Percentiles rank a stretch among this genome's conserved stretches.
Conservation (phyloP, 768 basidiomycete genomes). For the Clavulina sp. region DNA sequence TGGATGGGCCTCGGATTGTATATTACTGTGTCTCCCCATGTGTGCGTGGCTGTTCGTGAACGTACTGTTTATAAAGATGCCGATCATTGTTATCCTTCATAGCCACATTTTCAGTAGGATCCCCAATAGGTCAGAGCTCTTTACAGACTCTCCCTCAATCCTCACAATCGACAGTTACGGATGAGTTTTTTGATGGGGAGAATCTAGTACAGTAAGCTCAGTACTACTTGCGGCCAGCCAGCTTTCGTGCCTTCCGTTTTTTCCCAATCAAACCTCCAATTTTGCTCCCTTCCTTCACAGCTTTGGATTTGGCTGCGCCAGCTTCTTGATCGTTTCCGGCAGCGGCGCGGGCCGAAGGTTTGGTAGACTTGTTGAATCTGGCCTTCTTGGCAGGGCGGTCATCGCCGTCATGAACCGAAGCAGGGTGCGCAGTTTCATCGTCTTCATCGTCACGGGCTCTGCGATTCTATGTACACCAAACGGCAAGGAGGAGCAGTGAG, state of each 20-base stretch:
- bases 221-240: no score
- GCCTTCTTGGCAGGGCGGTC: not conserved
- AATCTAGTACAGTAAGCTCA: no score
- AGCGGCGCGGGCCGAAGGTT: not conserved
- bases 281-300: not conserved
- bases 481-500: not conserved
- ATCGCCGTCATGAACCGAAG: not conserved
- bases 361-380: not conserved
- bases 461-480: not conserved
- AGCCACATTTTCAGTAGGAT: no score
- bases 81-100: no score
- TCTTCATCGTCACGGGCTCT: not conserved
- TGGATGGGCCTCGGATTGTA: no score
- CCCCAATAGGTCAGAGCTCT: no score
- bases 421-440: not conserved
- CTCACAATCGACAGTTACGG: no score
- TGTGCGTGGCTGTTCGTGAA: no score
- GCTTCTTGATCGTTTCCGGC: not conserved
- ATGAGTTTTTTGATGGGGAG: no score
- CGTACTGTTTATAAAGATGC: no score
- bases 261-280: not conserved
- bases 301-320: not conserved
- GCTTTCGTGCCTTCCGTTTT: constrained; percentile 1
- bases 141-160: no score
- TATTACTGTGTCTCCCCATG: no score